Conservation (phyloP, 106 monocot genomes). For the Apostasia shenzhenica region DNA sequence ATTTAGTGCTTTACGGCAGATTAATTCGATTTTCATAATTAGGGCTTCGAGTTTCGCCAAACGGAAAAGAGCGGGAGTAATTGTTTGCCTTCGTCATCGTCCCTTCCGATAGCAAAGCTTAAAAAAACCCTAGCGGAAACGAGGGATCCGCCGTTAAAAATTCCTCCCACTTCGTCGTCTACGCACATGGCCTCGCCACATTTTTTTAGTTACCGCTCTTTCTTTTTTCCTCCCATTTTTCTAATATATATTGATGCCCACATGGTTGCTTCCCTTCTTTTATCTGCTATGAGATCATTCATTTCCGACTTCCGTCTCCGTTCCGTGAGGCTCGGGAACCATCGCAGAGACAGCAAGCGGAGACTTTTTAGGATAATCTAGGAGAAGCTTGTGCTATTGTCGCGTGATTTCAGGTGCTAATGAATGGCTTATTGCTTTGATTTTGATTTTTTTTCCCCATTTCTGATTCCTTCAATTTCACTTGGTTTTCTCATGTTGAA, state of each 20-base stretch:
- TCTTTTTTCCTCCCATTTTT: slow-evolving; percentile 12
- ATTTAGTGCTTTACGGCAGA: too few species aligned
- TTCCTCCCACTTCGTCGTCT: slow-evolving; percentile 4
- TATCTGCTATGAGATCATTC: slow-evolving; percentile 12
- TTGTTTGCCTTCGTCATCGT: neutral
- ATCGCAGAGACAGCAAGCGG: slow-evolving; percentile 1
- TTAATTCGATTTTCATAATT: too few species aligned
- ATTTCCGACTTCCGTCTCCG: neutral
- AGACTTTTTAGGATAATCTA: slow-evolving; percentile 15
- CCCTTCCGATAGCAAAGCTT: neutral
- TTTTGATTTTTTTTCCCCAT: neutral
- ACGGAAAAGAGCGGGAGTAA: neutral
- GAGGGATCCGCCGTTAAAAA: neutral
- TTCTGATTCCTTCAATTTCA: neutral
- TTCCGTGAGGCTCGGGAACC: neutral
- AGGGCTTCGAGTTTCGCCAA: neutral
- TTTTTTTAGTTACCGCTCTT: slow-evolving; percentile 12
- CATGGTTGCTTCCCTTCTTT: slow-evolving; percentile 27
- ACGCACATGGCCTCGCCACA: slow-evolving; percentile 21
- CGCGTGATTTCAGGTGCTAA: neutral
- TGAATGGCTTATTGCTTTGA: neutral
- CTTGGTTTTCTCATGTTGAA: neutral
- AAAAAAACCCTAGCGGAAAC: neutral
- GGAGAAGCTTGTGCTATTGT: neutral
- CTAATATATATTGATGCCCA: slow-evolving; percentile 25